Conservation (phyloP, 202 grass and related monocot genomes). For the Saccharum hybrid region DNA sequence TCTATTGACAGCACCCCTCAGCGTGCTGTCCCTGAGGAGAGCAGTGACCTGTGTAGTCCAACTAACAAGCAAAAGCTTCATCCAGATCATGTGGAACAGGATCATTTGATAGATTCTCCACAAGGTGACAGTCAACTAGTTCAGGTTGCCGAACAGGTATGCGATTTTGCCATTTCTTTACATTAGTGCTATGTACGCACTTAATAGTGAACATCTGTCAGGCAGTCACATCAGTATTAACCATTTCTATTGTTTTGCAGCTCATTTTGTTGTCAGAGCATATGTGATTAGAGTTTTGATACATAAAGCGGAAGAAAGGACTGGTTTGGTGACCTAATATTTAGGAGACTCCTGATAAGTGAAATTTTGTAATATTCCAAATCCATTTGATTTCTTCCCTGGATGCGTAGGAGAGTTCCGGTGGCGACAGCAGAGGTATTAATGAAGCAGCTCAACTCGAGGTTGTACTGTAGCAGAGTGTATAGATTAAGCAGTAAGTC, state of each 20-base stretch:
- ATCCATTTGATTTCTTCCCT: constrained; percentile 25
- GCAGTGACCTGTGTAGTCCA: constrained; percentile 35
- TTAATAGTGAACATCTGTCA: not conserved
- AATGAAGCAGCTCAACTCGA: constrained; percentile 33
- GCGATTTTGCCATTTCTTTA: constrained; percentile 21
- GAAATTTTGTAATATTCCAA: constrained; percentile 16
- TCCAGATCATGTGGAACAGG: constrained; percentile 35
- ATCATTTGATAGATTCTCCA: constrained; percentile 48
- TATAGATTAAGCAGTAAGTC: constrained; percentile 49
- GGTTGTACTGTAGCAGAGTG: constrained; percentile 36
- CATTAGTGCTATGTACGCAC: not conserved
- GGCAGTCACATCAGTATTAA: not conserved
- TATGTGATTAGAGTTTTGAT: constrained; percentile 46
- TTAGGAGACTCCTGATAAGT: constrained; percentile 25
- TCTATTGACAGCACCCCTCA: constrained; percentile 51
- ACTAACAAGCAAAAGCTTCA: constrained; percentile 45
- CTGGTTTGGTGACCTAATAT: constrained; percentile 34
- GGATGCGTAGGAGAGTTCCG: constrained; percentile 15
- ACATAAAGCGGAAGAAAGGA: constrained; percentile 42
- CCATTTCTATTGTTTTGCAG: constrained; percentile 50
- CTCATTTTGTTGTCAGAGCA: constrained; percentile 71
- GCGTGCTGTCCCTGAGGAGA: constrained; percentile 45
- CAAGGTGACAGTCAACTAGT: constrained; percentile 66
- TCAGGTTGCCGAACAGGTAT: constrained; percentile 82
- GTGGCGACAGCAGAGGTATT: constrained; percentile 14